A percentile compares a stretch with the other conserved stretches of the same genome.
Conservation (phyloP, 1,284 basidiomycete species). For the Ceratobasidium sp. region DNA sequence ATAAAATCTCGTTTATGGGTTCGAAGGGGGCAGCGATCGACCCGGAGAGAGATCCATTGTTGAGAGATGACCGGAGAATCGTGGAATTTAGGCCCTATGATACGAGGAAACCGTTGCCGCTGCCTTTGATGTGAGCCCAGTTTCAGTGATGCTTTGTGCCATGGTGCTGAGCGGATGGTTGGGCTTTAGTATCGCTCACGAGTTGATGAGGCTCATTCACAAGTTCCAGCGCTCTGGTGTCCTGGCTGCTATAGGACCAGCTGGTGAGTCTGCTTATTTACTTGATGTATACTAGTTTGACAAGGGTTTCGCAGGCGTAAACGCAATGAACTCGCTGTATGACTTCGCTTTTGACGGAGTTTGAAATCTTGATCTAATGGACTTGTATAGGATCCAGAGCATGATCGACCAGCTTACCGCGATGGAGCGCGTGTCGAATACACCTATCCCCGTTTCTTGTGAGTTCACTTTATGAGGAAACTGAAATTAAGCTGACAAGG, state of each 20-base stretch:
- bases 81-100: conserved; percentile 72
- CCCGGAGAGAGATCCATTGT: conserved; percentile 67
- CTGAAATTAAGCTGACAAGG: neutral
- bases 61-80: conserved; percentile 67
- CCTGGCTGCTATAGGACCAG: conserved; percentile 86
- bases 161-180: conserved; percentile 41
- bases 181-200: conserved; percentile 77
- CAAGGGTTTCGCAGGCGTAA: conserved; percentile 66
- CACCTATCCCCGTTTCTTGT: conserved; percentile 84
- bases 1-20: conserved; percentile 24
- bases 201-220: conserved; percentile 77
- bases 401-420: conserved; percentile 87
- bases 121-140: conserved; percentile 77
- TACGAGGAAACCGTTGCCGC: conserved; percentile 70
- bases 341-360: conserved; percentile 50
- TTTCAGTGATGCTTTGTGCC: conserved; percentile 48
- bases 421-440: conserved; percentile 89
- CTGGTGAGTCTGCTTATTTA: conserved; percentile 64
- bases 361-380: conserved; percentile 20
- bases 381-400: conserved; percentile 69
- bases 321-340: conserved; percentile 77
- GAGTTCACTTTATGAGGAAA: conserved; percentile 51
- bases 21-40: conserved; percentile 49
- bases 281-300: neutral
- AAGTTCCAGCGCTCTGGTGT: conserved; percentile 81